Evolutionary conservation across 805 yeast species (phyloP), one percentile per base, ranked within the genome.

Genomic region (Candida hispaniensis): DNA sequence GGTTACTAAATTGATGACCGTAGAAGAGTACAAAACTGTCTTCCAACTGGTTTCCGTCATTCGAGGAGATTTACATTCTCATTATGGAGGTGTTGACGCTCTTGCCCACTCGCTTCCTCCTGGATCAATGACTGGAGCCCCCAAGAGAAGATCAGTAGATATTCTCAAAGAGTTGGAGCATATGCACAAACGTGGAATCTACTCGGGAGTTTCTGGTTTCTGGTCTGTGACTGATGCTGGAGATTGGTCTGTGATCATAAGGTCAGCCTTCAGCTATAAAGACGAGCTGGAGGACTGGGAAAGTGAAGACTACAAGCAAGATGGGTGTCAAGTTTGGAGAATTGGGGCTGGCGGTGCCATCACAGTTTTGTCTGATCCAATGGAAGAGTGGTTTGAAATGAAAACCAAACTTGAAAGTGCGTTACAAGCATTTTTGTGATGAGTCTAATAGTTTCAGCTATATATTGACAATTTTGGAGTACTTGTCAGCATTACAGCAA

Each of bases 61-160:
- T 14, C 71, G 66, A 35, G 97, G 96, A 0, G 52, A 60, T 13
- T 55, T 76, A 16, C 36, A 39, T n/a, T 41, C 34, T 4, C 39
- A 36, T 17, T 74, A 67, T 45, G 60, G 66, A 8, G 98, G 97
- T 0, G 60, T 86, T 14, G 97, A 91, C 52, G 61, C 88, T 2
- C 63, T 91, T 8, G 68, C 73, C 13, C 72, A 72, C 41, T 73
- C 94, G 0, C 60, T 93, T 20, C 98, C 99, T 3, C 95, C 99
- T 0, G 99, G 99, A 0, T 88, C 97, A 1, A 91, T 91, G 99
- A 91, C 99, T 0, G 99, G 99, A 3, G 99, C 99, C 0, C 99
- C 99, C 2, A 91, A 91, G 59, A 79, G 77, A 47, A 67, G 94
- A 41, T 82, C 95, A 0, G 93, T 91, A 5, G 91, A 88, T 54